Evolutionary conservation across 192 early-diverging fungal species (phyloP).

Genomic region (Backusella australiensis): DNA sequence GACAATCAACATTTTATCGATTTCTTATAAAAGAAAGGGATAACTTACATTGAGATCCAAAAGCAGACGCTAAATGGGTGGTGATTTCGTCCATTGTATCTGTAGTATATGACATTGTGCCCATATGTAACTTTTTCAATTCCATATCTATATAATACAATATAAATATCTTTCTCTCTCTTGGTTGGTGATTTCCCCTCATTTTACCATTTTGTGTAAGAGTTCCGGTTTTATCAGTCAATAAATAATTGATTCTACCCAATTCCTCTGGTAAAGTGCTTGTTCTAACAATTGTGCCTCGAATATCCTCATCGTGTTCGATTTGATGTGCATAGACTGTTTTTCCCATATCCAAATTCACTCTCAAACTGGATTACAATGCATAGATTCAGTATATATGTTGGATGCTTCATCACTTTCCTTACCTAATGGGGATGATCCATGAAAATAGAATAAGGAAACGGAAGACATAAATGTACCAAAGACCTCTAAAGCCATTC

Average conservation of each 20-base stretch:
- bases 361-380: conserved; percentile 60
- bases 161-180: too few species aligned
- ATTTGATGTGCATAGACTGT: conserved; percentile 88
- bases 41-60: conserved; percentile 30
- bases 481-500: conserved; percentile 85
- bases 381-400: not conserved
- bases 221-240: conserved; percentile 97
- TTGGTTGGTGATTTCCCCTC: not conserved
- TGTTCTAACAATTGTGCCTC: conserved; percentile 86
- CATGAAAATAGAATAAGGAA: conserved; percentile 95
- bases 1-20: not conserved
- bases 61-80: conserved; percentile 59
- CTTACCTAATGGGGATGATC: conserved; percentile 88
- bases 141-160: conserved; percentile 79
- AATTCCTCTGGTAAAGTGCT: conserved; percentile 96
- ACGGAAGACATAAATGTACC: conserved; percentile 90
- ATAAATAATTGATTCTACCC: conserved; percentile 87
- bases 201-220: conserved; percentile 83
- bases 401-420: not conserved
- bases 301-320: conserved; percentile 82
- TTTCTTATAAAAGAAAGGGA: conserved; percentile 11
- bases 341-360: conserved; percentile 97
- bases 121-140: conserved; percentile 91
- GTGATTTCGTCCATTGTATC: conserved; percentile 91
- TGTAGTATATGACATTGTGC: conserved; percentile 87